Percentiles rank a stretch among this genome's conserved stretches.
Conservation (phyloP, 176 grass and related monocot genomes). For the Eremochloa ophiuroides region DNA sequence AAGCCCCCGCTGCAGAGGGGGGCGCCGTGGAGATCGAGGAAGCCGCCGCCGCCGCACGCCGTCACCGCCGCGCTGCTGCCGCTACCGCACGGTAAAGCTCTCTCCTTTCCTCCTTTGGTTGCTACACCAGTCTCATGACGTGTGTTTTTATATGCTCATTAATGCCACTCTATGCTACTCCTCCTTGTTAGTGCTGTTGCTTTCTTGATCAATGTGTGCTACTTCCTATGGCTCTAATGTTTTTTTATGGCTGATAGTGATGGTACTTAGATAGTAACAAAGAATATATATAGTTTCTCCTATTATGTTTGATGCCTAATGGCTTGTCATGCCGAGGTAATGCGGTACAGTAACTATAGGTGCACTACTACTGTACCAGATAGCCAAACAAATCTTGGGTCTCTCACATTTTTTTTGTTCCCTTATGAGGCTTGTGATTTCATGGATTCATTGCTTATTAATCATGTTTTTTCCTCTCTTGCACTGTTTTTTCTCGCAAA, state of each 20-base stretch:
- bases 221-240: not conserved
- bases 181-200: constrained; percentile 14
- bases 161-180: constrained; percentile 1
- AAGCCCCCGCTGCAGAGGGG: constrained; percentile 37
- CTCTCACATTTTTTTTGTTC: not conserved
- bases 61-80: constrained; percentile 45
- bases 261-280: not conserved
- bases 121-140: not conserved
- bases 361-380: constrained; percentile 5
- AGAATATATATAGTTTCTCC: not conserved
- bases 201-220: constrained; percentile 47
- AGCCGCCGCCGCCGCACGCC: constrained; percentile 37
- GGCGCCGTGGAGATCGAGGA: constrained; percentile 30
- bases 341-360: constrained; percentile 19
- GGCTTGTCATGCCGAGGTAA: not conserved
- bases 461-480: not conserved
- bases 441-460: constrained; percentile 34
- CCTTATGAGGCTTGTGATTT: constrained; percentile 28
- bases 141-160: constrained; percentile 28
- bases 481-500: not conserved
- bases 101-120: not conserved
- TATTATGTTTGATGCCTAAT: constrained; percentile 1
- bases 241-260: not conserved
- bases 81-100: constrained; percentile 50
- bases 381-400: not conserved